phyloP scores from a whole-genome alignment of 768 basidiomycete genomes.

The Paxillus involutus region DNA sequence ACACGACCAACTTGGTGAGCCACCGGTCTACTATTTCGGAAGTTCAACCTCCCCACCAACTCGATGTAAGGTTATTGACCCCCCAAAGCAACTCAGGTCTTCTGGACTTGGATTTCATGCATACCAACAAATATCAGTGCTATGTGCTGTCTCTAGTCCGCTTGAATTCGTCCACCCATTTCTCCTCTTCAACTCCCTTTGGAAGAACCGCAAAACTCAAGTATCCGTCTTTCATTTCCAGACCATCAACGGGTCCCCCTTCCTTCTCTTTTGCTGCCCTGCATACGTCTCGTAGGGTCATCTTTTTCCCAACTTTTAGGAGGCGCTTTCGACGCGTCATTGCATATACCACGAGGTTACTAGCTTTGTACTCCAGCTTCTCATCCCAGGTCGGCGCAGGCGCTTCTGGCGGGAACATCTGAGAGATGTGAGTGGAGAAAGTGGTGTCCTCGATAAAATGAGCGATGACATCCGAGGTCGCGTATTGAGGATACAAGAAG shows the following conservation, averaged over 20 bases:
- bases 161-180: conserved; percentile 91
- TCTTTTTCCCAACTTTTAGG: conserved; percentile 89
- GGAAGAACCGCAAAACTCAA: conserved; percentile 78
- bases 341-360: conserved; percentile 77
- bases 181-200: conserved; percentile 71
- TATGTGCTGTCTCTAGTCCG: conserved; percentile 37
- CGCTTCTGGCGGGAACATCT: conserved; percentile 79
- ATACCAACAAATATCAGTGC: not conserved
- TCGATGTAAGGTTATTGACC: not conserved
- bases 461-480: conserved; percentile 85
- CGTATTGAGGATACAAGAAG: conserved; percentile 90
- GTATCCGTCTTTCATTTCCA: conserved; percentile 83
- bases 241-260: conserved; percentile 66
- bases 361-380: conserved; percentile 61
- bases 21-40: conserved; percentile 11
- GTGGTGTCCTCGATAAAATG: conserved; percentile 84
- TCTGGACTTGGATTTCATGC: too few species aligned
- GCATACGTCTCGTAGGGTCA: conserved; percentile 81
- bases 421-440: conserved; percentile 71
- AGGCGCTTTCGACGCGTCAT: conserved; percentile 74
- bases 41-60: conserved; percentile 1
- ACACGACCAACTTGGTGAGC: conserved; percentile 25
- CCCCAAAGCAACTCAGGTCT: not conserved
- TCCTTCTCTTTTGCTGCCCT: conserved; percentile 58
- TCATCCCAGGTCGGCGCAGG: conserved; percentile 76